Percentiles rank a stretch among this genome's conserved stretches.
phyloP scores from a whole-genome alignment of 148 eudicot genomes.

The Rhododendron kiyosumense region DNA sequence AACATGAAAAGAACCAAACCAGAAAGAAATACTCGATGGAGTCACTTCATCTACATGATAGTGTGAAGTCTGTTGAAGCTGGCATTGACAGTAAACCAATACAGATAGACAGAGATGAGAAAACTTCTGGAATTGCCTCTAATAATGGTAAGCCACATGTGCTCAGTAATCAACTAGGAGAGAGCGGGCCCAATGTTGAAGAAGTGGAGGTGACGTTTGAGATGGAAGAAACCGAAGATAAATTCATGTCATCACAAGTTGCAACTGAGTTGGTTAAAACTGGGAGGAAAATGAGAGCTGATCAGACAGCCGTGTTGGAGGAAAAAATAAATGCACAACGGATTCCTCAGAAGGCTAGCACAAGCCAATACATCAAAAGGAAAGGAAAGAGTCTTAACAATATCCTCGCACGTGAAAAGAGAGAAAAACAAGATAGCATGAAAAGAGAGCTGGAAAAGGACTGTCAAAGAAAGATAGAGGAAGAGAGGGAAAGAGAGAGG shows the following conservation, averaged over 20 bases:
- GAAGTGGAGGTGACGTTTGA: slow-evolving; percentile 18
- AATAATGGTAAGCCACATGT: slow-evolving; percentile 20
- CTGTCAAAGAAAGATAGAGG: slow-evolving; percentile 63
- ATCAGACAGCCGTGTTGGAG: slow-evolving; percentile 22
- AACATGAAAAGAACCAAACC: slow-evolving; percentile 15
- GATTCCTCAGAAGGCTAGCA: slow-evolving; percentile 19
- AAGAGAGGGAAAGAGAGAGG: slow-evolving; percentile 91
- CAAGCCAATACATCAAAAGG: slow-evolving; percentile 27
- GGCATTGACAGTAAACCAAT: slow-evolving; percentile 17
- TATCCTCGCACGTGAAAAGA: slow-evolving; percentile 29
- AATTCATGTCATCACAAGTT: slow-evolving; percentile 20
- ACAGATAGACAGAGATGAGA: slow-evolving; percentile 13
- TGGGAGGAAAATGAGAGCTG: slow-evolving; percentile 26
- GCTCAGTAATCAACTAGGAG: slow-evolving; percentile 24
- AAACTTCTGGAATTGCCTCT: slow-evolving; percentile 12
- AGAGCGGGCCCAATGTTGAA: slow-evolving; percentile 12
- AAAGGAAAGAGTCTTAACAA: slow-evolving; percentile 27
- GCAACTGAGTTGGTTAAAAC: slow-evolving; percentile 24
- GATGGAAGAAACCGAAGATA: slow-evolving; percentile 23
- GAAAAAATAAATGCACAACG: slow-evolving; percentile 19
- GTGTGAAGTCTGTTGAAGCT: slow-evolving; percentile 19
- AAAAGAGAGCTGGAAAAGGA: slow-evolving; percentile 55
- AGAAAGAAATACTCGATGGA: slow-evolving; percentile 14
- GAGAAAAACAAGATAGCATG: slow-evolving; percentile 33
- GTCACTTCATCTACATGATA: slow-evolving; percentile 20